Evolutionary conservation across 495 filamentous ascomycete species (phyloP), one percentile per base, ranked within the genome.

Genomic region (Bacidia gigantensis): DNA sequence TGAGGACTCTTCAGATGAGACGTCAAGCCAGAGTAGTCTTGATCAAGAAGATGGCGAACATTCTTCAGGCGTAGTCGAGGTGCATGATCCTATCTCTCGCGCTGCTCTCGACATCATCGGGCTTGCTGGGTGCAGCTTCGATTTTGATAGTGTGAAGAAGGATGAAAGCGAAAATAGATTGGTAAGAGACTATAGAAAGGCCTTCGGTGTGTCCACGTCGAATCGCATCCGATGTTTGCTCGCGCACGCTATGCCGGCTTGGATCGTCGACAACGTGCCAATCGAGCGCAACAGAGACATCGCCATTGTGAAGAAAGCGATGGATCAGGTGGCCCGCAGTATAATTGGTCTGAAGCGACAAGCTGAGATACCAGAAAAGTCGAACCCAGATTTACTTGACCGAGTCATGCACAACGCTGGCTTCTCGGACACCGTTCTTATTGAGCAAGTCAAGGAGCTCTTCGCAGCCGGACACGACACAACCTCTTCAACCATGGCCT

Each of bases 371-470:
- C 3, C 17, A 26, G 2, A 17, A 3, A 47, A 26, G 11, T 12
- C 17, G 26, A 22, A 26, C 20, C 44, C 20, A 3, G 44, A 47
- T 22, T 47, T 47, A 1, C 44, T 47, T 5, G 44, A 47, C 7
- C 20, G 25, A 22, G 14, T 87, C 26, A 60, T 87, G 9, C 74
- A 84, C 53, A 78, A 71, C 11, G 81, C 77, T n/a, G 71, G 65
- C 24, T 87, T 86, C 60, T 71, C 60, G 20, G 80, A 85, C 35
- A 75, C 81, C 23, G 74, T 78, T 32, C 75, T 87, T 26, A 67
- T 80, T 32, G 82, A 89, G 60, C 84, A 89, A 58, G 69, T 86
- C 56, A 84, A 88, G 81, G 87, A 83, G 0, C 87, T 89, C 65
- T 74, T 88, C 3, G 80, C 79, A 0, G 85, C 86, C 0, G 86